Evolutionary conservation across 148 eudicot species (phyloP).

Genomic region (Camellia granthamiana): DNA sequence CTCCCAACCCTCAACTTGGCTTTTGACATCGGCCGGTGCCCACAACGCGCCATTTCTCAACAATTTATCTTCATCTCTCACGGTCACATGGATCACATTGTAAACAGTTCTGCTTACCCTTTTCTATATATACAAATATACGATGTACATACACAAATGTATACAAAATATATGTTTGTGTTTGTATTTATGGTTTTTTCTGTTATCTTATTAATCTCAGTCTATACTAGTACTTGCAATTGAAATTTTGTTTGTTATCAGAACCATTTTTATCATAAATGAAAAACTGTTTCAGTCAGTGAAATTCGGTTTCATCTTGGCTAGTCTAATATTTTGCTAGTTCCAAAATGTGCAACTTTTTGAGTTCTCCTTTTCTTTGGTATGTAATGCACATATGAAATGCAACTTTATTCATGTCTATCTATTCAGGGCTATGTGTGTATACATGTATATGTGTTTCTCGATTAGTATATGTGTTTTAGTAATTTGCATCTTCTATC

Average conservation of each 20-base stretch:
- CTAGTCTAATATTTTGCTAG: background rate
- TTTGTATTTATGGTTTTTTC: background rate
- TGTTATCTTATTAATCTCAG: background rate
- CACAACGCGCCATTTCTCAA: constrained; percentile 76
- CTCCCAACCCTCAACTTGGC: constrained; percentile 70
- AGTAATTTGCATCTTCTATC: background rate
- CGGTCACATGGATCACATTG: constrained; percentile 97
- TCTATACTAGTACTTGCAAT: background rate
- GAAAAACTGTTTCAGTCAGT: background rate
- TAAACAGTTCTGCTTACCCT: constrained; percentile 18
- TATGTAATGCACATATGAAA: background rate
- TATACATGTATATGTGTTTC: background rate
- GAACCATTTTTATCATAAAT: background rate
- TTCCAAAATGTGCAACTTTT: background rate
- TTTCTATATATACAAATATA: background rate
- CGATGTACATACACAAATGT: background rate
- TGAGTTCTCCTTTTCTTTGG: background rate
- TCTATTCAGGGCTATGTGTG: too few species aligned
- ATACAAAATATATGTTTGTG: background rate
- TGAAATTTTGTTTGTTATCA: background rate
- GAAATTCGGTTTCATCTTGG: background rate
- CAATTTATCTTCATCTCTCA: constrained; percentile 86
- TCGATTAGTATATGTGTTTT: background rate
- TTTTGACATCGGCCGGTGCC: constrained; percentile 91
- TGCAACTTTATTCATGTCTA: background rate